A percentile compares a stretch with the other conserved stretches of the same genome.
These are phyloP conservation scores for Gossypium herbaceum DNA, from an alignment of 345 rosid genomes.

Conservation along the genomic window DNA sequence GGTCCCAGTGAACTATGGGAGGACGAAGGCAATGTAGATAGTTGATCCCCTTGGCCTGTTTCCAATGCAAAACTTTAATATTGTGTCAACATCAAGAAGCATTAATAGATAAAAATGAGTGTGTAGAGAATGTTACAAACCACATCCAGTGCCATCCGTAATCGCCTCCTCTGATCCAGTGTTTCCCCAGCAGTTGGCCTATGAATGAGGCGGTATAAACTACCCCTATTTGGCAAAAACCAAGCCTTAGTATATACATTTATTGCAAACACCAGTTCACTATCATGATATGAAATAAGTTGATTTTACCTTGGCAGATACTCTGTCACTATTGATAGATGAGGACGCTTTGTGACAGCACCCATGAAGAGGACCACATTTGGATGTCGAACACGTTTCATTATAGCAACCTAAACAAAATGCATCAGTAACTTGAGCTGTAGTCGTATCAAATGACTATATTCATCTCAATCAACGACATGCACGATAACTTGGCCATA, in stretches of 20 bases:
- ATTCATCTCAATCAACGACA: not conserved
- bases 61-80: constrained; percentile 18
- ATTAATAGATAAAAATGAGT: not conserved
- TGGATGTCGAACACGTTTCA: constrained; percentile 97
- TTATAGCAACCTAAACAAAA: constrained; percentile 70
- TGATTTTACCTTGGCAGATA: constrained; percentile 74
- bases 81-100: not conserved
- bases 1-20: constrained; percentile 96
- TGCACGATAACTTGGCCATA: not conserved
- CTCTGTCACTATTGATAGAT: constrained; percentile 87
- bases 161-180: constrained; percentile 76
- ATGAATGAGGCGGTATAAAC: constrained; percentile 84
- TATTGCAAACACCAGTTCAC: not conserved
- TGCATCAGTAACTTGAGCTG: not conserved
- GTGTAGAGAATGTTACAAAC: constrained; percentile 36
- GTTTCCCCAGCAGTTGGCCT: constrained; percentile 79
- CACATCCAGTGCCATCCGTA: constrained; percentile 96
- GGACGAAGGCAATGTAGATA: constrained; percentile 90
- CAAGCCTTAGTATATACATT: not conserved
- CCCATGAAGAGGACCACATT: constrained; percentile 99
- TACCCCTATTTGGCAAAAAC: constrained; percentile 59
- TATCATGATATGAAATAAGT: not conserved
- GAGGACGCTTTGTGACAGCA: constrained; percentile 86
- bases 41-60: constrained; percentile 94
- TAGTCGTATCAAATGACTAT: not conserved